Evolutionary conservation across 768 basidiomycete genomes (phyloP), one percentile per base, ranked within the genome.

Genomic region (Butyriboletus loyo): DNA sequence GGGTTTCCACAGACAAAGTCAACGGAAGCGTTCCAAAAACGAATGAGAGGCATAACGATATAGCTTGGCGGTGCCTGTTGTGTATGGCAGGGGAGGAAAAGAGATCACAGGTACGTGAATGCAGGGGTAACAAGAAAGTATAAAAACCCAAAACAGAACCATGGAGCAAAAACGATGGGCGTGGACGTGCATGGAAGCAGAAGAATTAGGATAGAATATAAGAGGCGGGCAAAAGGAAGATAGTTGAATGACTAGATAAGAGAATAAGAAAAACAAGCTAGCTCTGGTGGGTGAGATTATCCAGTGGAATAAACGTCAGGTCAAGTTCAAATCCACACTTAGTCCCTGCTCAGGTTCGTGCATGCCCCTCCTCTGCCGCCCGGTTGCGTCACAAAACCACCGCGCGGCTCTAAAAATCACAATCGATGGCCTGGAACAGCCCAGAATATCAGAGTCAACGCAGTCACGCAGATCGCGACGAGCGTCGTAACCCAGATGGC

Each of bases 381-480:
- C 25, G 25, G 42, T 44, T 43, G 54, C 46, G 30, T 53, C 55
- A 54, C 49, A 5, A 54, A 36, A 37, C 43, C 36, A 32, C 41
- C 35, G 32, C 10, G 25, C 27, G n/a, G 31, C 21, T 45, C 35
- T 38, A 15, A 35, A 32, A 19, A 47, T 67, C 56, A 97, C 62
- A 98, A 80, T 55, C 93, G 78, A 70, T 98, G 88, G 0, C 96
- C 96, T 8, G 96, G 96, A 34, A 99, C 93, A 37, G 90, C 91
- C 85, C 90, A 94, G 77, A 98, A 99, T 50, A 98, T 74, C 65
- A 98, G 78, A 5, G 94, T 93, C 66, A 96, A 74, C 10, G 84
- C 87, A 17, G 86, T 83, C 49, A 89, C 85, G 55, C 90, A 82
- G 37, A 81, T 76, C 9, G 86, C 80, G 38, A 95, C 89, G 32